phyloP scores from a whole-genome alignment of 352 stramenopile species.

The Phytophthora pisi region DNA sequence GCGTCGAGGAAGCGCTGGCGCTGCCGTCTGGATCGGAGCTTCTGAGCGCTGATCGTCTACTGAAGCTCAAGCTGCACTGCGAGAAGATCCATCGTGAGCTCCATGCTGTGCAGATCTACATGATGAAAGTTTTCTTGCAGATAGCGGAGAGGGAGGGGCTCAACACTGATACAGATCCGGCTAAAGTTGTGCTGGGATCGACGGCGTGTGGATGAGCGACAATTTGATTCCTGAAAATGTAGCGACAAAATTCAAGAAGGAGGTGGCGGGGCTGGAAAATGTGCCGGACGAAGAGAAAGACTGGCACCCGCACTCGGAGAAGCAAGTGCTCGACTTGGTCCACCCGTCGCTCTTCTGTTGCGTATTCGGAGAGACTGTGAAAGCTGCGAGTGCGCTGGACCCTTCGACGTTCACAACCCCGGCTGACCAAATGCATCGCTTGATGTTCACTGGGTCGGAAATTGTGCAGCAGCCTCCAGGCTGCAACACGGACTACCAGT shows the following conservation, averaged over 20 bases:
- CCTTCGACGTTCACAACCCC: background rate
- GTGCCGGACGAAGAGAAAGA: constrained; percentile 50
- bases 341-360: constrained; percentile 69
- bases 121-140: constrained; percentile 13
- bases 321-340: constrained; percentile 62
- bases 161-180: background rate
- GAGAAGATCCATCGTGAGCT: constrained; percentile 27
- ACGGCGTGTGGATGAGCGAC: constrained; percentile 50
- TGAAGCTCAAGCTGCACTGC: constrained; percentile 27
- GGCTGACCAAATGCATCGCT: constrained; percentile 37
- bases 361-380: constrained; percentile 43
- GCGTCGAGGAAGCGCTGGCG: constrained; percentile 11
- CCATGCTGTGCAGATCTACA: constrained; percentile 12
- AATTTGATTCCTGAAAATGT: constrained; percentile 30
- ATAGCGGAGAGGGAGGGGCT: constrained; percentile 17
- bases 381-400: background rate
- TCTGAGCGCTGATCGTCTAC: constrained; percentile 11
- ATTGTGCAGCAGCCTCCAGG: constrained; percentile 12
- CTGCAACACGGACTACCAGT: constrained; percentile 41
- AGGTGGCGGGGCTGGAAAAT: constrained; percentile 42
- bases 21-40: constrained; percentile 7
- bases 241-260: constrained; percentile 31
- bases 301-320: constrained; percentile 58
- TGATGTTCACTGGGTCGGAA: constrained; percentile 28
- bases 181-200: constrained; percentile 28